Conservation (phyloP, 78 protist species). For the Dictyostelium firmibasis region DNA sequence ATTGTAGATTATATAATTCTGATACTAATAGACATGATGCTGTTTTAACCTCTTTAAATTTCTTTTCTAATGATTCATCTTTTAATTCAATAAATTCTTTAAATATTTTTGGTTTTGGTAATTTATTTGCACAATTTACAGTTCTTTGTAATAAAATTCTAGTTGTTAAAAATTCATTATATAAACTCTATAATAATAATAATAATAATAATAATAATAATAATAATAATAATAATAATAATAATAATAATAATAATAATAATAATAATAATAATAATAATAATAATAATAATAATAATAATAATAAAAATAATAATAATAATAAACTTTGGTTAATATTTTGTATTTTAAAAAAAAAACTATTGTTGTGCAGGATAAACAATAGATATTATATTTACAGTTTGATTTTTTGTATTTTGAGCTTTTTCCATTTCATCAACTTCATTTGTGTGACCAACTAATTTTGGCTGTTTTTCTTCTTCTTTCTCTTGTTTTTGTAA, state of each 20-base stretch:
- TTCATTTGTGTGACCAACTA: slow-evolving; percentile 7
- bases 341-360: no score
- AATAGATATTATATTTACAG: neutral
- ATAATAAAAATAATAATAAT: no score
- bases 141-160: slow-evolving; percentile 57
- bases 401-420: slow-evolving; percentile 45
- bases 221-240: no score
- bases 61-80: neutral
- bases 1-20: slow-evolving; percentile 17
- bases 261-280: no score
- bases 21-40: neutral
- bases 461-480: neutral
- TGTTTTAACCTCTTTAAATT: neutral
- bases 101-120: slow-evolving; percentile 48
- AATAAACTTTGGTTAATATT: no score
- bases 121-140: slow-evolving; percentile 4
- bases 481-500: slow-evolving; percentile 14
- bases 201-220: neutral
- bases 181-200: neutral
- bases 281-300: no score
- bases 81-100: neutral
- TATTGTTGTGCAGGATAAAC: no score
- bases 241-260: no score
- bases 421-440: slow-evolving; percentile 47
- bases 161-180: slow-evolving; percentile 47